Evolutionary conservation across 257 asterid genomes (phyloP).

Genomic region (Misopates orontium): DNA sequence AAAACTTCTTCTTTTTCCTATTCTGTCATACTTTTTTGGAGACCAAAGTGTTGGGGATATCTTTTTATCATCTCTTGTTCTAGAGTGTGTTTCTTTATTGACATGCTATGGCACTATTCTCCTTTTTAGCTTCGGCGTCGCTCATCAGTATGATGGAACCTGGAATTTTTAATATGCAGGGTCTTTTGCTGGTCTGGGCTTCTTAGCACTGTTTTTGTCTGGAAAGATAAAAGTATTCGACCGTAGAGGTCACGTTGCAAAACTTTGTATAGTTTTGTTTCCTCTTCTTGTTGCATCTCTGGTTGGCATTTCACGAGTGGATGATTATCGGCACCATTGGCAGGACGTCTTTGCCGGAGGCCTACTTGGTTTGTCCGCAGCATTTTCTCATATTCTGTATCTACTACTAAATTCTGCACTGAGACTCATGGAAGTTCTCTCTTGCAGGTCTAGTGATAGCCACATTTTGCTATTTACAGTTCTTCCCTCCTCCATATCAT

Average conservation of each 20-base stretch:
- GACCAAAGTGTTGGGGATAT: too few species aligned
- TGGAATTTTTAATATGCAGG: conserved; percentile 32
- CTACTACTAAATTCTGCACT: too few species aligned
- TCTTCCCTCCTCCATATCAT: conserved; percentile 82
- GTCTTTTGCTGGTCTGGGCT: conserved; percentile 68
- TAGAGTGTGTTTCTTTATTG: too few species aligned
- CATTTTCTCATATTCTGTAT: too few species aligned
- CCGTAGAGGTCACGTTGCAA: conserved; percentile 53
- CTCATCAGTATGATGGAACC: neutral
- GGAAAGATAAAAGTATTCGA: conserved; percentile 58
- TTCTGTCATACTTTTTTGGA: too few species aligned
- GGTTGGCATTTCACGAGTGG: conserved; percentile 62
- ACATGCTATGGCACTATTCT: too few species aligned
- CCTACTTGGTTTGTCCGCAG: neutral
- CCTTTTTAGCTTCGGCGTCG: too few species aligned
- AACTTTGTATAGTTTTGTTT: conserved; percentile 45
- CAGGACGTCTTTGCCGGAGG: conserved; percentile 44
- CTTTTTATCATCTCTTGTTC: too few species aligned
- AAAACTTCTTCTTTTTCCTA: too few species aligned
- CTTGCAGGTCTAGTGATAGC: conserved; percentile 62
- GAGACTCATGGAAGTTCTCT: too few species aligned
- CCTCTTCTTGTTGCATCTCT: conserved; percentile 50
- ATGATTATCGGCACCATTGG: conserved; percentile 80
- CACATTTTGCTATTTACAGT: conserved; percentile 79
- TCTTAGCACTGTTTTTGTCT: conserved; percentile 45